Evolutionary conservation across 2,329 filamentous ascomycete species (phyloP).

Genomic region (Didymella arachidicola): DNA sequence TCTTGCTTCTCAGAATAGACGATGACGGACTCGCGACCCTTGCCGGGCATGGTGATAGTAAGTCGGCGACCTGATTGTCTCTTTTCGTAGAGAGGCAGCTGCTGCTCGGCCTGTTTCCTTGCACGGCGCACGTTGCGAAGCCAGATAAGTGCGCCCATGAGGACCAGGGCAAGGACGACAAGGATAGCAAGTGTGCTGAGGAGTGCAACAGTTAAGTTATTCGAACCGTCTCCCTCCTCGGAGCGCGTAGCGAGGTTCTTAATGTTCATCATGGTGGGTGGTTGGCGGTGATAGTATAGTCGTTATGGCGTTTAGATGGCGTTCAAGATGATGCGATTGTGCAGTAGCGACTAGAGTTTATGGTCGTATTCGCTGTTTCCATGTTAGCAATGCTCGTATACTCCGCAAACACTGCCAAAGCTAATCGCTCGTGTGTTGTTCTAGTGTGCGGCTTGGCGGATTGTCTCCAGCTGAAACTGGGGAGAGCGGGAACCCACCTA

Average conservation of each 20-base stretch:
- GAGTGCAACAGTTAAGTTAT: conserved; percentile 73
- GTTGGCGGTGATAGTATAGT: conserved; percentile 23
- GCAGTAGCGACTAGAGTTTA: conserved; percentile 31
- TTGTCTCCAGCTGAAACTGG: conserved; percentile 23
- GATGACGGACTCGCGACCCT: conserved; percentile 72
- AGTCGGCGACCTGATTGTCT: conserved; percentile 63
- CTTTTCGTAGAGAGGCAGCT: conserved; percentile 73
- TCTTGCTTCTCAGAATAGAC: conserved; percentile 82
- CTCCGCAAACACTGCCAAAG: conserved; percentile 10
- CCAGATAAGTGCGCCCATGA: conserved; percentile 73
- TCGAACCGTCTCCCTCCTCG: conserved; percentile 59
- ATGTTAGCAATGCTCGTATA: conserved; percentile 34
- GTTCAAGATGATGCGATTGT: conserved; percentile 26
- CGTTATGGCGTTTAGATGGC: conserved; percentile 34
- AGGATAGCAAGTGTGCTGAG: conserved; percentile 82
- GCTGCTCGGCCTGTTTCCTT: conserved; percentile 55
- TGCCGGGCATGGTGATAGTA: conserved; percentile 59
- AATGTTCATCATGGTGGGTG: conserved; percentile 53
- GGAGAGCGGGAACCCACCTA: conserved; percentile 37
- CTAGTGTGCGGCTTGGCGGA: conserved; percentile 33
- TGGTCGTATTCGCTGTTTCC: conserved; percentile 37
- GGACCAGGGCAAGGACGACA: conserved; percentile 73
- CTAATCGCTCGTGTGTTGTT: conserved; percentile 24
- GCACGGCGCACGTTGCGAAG: conserved; percentile 71
- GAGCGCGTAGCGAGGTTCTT: conserved; percentile 61